Conservation (phyloP, 352 stramenopile species). For the Phytophthora melonis region DNA sequence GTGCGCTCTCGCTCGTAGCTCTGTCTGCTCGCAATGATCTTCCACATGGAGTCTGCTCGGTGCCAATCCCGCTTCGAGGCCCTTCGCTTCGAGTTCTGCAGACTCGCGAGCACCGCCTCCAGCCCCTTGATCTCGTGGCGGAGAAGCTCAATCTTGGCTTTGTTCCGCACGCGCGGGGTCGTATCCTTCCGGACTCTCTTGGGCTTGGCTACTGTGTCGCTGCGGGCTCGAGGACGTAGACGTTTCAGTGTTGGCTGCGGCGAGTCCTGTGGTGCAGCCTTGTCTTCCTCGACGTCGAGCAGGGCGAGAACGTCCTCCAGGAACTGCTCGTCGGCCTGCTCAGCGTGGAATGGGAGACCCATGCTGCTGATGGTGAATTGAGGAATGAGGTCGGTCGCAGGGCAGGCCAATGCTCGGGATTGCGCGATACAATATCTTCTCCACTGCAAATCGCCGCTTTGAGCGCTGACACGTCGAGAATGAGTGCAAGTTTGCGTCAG, state of each 20-base stretch:
- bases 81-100: slow-evolving; percentile 16
- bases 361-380: slow-evolving; percentile 12
- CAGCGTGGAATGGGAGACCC: slow-evolving; percentile 2
- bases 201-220: neutral
- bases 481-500: slow-evolving; percentile 31
- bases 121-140: slow-evolving; percentile 29
- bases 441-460: neutral
- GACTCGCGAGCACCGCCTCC: slow-evolving; percentile 25
- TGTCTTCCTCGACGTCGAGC: slow-evolving; percentile 21
- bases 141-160: slow-evolving; percentile 37
- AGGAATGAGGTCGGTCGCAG: slow-evolving; percentile 14
- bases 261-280: neutral
- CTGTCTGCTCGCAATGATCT: slow-evolving; percentile 31
- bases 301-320: slow-evolving; percentile 30
- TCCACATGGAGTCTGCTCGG: slow-evolving; percentile 21
- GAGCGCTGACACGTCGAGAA: neutral
- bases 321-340: slow-evolving; percentile 24
- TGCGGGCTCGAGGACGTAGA: slow-evolving; percentile 12
- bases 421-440: slow-evolving; percentile 13
- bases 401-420: neutral
- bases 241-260: slow-evolving; percentile 4
- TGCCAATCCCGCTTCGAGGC: neutral
- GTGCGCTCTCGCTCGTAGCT: slow-evolving; percentile 25
- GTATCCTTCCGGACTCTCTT: slow-evolving; percentile 13
- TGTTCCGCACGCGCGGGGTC: slow-evolving; percentile 32